Conservation (phyloP, 768 basidiomycete genomes). For the Tricholoma matsutake region DNA sequence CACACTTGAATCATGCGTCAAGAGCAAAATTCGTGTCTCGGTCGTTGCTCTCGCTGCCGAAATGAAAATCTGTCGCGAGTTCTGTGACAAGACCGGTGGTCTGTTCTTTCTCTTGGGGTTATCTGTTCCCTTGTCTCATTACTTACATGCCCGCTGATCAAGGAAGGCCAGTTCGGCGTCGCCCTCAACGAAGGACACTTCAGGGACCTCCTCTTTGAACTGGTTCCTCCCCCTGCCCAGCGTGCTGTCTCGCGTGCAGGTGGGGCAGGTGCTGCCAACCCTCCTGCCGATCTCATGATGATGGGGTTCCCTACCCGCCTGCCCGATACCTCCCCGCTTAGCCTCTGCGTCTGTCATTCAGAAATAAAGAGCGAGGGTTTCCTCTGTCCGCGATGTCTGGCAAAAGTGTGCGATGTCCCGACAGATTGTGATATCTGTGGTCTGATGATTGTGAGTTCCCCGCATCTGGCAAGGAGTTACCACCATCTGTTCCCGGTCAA, state of each 20-base stretch:
- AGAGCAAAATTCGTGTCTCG: constrained; percentile 84
- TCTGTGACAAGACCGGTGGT: constrained; percentile 93
- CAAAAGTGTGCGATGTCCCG: constrained; percentile 95
- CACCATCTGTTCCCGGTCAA: constrained; percentile 96
- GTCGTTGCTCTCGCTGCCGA: constrained; percentile 95
- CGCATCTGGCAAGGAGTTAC: constrained; percentile 94
- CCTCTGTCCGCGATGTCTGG: constrained; percentile 89
- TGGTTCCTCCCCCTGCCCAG: constrained; percentile 92
- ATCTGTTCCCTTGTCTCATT: neutral
- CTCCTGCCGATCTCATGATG: constrained; percentile 91
- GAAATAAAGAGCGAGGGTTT: constrained; percentile 91
- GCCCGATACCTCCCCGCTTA: constrained; percentile 77
- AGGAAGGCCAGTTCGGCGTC: constrained; percentile 84
- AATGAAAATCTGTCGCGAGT: constrained; percentile 94
- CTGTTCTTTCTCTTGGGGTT: constrained; percentile 19
- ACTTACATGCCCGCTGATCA: constrained; percentile 10
- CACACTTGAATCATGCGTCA: constrained; percentile 81
- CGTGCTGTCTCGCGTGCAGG: constrained; percentile 46
- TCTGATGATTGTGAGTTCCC: constrained; percentile 96
- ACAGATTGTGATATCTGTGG: constrained; percentile 98
- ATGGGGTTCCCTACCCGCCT: constrained; percentile 98
- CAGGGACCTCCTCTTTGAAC: constrained; percentile 93
- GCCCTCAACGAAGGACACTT: constrained; percentile 98
- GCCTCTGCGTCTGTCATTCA: constrained; percentile 92
- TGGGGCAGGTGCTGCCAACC: constrained; percentile 42